Base-by-base conservation (phyloP, 2,329 filamentous ascomycete species). In the Camptophora hylomeconis region DNA sequence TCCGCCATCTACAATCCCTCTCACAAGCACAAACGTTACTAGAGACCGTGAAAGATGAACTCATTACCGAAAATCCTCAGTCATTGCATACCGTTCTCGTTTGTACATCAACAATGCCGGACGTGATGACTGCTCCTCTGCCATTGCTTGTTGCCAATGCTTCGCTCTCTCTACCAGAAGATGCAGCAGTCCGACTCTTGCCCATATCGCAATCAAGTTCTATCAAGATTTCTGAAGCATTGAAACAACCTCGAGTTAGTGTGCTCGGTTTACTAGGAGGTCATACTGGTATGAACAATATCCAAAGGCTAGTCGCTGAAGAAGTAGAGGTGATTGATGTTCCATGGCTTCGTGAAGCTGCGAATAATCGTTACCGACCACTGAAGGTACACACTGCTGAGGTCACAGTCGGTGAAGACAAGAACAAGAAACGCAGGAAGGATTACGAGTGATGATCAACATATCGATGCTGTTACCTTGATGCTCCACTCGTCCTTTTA, bases 1-100 rank as follows among this genome's bases (percentile, higher is more conserved):
- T 53, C 7, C 54, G 54, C 7, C 51, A 56, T 32, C 48, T 64
- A 5, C 52, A 61, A 32, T 31, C 40, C 9, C 42, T 56, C 4
- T 54, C 56, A 4, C 26, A 32, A n/a, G 12, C n/a, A n/a, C n/a
- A n/a, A n/a, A n/a, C n/a, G n/a, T n/a, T n/a, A n/a, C n/a, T n/a
- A n/a, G n/a, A n/a, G n/a, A n/a, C n/a, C n/a, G n/a, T n/a, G n/a
- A n/a, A n/a, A n/a, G n/a, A n/a, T n/a, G n/a, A n/a, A n/a, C n/a
- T n/a, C n/a, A n/a, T n/a, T n/a, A n/a, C n/a, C n/a, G n/a, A n/a
- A n/a, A n/a, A n/a, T n/a, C n/a, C n/a, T n/a, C n/a, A n/a, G n/a
- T n/a, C n/a, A n/a, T n/a, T n/a, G n/a, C n/a, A n/a, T n/a, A n/a
- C n/a, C 2, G 35, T 44, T 7, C 31, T 44, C 25, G 33, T 35